Conservation (phyloP, 1,284 basidiomycete genomes). For the Malassezia slooffiae region DNA sequence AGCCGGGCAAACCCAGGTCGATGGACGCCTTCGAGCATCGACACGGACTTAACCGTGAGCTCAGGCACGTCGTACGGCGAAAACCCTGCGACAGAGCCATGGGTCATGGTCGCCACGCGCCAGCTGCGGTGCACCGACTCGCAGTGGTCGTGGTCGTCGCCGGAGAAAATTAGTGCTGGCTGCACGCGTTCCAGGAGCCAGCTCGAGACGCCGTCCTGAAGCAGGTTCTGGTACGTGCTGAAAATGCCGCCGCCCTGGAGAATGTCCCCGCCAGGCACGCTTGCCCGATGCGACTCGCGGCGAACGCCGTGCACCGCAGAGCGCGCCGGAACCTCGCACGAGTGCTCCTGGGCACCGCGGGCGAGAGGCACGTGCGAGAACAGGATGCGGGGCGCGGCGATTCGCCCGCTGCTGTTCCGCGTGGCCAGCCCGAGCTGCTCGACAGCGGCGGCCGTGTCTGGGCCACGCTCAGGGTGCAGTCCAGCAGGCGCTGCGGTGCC, state of each 20-base stretch:
- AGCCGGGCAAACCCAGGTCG: constrained; percentile 31
- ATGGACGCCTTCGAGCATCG: constrained; percentile 33
- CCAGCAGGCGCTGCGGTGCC: constrained; percentile 19
- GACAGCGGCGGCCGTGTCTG: constrained; percentile 23
- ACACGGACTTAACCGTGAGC: constrained; percentile 34
- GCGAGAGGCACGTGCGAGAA: constrained; percentile 31
- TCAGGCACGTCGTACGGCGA: constrained; percentile 15
- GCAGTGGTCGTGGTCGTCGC: constrained; percentile 41
- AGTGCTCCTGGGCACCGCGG: constrained; percentile 5
- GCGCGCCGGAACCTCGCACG: constrained; percentile 18
- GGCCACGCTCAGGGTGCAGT: constrained; percentile 15
- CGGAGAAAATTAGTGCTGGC: constrained; percentile 27
- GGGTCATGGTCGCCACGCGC: not conserved
- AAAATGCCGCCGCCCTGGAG: constrained; percentile 25
- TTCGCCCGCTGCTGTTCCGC: no score
- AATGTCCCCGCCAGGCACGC: constrained; percentile 11
- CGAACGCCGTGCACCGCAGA: constrained; percentile 19
- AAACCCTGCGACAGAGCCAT: constrained; percentile 15
- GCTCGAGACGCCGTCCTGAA: constrained; percentile 17
- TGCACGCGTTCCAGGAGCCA: constrained; percentile 24
- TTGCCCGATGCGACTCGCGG: constrained; percentile 17
- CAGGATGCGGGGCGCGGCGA: constrained; percentile 20
- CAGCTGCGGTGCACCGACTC: constrained; percentile 20
- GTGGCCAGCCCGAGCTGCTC: constrained; percentile 7
- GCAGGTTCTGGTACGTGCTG: constrained; percentile 32